Base-by-base conservation (phyloP, 257 asterid species). In the Lantana camara region DNA sequence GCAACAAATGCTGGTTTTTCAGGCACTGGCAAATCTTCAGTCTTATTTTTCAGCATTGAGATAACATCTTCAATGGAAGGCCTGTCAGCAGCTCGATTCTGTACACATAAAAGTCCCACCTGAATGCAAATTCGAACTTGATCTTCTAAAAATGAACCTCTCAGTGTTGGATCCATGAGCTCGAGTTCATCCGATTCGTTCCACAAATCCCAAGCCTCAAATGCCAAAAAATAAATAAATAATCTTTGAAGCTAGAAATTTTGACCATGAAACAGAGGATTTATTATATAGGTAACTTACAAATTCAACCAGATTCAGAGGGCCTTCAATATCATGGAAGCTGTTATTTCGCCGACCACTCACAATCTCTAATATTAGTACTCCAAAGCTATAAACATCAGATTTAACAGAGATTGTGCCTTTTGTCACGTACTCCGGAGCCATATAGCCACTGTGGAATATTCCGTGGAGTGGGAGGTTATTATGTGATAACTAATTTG, bases 151-250 rank as follows among this genome's bases (percentile, higher is more conserved):
- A 57, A 55, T 0, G 63, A 22, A 23, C 62, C 67, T 10, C 30
- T 40, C 17, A n/a, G n/a, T n/a, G n/a, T n/a, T n/a, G n/a, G n/a
- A n/a, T n/a, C n/a, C n/a, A n/a, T n/a, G n/a, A 79, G 47, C 37
- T 67, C 73, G 35, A 75, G 16, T 19, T 64, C 79, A 59, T 17
- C 16, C 20, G 13, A 58, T 66, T 56, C 51, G 19, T 15, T 22
- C 83, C 88, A 82, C 12, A 61, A 70, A 49, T 79, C 77, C 85
- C 85, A 79, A 10, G 74, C 83, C 83, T 76, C 42, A 27, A 63
- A 20, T 15, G 13, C 6, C n/a, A n/a, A n/a, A n/a, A n/a, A n/a
- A n/a, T n/a, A n/a, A n/a, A n/a, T n/a, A n/a, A 30, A 60, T 30
- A 19, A 58, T 32, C 5, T n/a, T 5, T 20, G 15, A 5, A 19